Evolutionary conservation across 2,329 filamentous ascomycete genomes (phyloP).

Genomic region (Aspergillus pseudoterreus): DNA sequence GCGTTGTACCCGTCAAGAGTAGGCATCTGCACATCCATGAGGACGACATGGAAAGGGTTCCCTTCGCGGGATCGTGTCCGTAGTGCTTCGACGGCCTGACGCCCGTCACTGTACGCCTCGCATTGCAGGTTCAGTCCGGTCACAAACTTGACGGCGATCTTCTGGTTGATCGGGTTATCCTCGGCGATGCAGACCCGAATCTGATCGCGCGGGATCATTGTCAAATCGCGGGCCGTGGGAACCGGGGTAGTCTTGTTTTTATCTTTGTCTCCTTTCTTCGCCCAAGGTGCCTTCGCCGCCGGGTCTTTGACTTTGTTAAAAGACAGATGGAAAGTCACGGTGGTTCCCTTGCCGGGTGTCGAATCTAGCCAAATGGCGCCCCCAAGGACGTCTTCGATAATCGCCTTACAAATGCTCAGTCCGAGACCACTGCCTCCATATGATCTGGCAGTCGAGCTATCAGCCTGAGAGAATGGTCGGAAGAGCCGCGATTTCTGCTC

Average conservation of each 20-base stretch:
- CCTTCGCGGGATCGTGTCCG: slow-evolving; percentile 67
- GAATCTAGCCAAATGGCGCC: slow-evolving; percentile 81
- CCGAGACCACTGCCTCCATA: slow-evolving; percentile 91
- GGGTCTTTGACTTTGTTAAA: slow-evolving; percentile 73
- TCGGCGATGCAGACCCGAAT: slow-evolving; percentile 90
- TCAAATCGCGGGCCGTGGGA: slow-evolving; percentile 61
- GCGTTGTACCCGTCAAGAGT: slow-evolving; percentile 90
- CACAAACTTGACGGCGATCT: slow-evolving; percentile 88
- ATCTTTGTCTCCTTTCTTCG: slow-evolving; percentile 44
- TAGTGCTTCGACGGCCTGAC: slow-evolving; percentile 83
- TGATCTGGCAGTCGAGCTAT: slow-evolving; percentile 82
- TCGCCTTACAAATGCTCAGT: slow-evolving; percentile 88
- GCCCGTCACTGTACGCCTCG: slow-evolving; percentile 84
- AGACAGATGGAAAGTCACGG: slow-evolving; percentile 73
- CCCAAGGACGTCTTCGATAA: slow-evolving; percentile 89
- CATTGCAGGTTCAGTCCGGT: slow-evolving; percentile 81
- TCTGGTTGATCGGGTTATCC: slow-evolving; percentile 92
- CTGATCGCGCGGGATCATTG: slow-evolving; percentile 69
- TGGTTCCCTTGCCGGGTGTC: slow-evolving; percentile 58
- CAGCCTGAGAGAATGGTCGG: slow-evolving; percentile 88
- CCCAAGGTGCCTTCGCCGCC: slow-evolving; percentile 56
- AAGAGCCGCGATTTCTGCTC: slow-evolving; percentile 78
- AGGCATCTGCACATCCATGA: slow-evolving; percentile 98
- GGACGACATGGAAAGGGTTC: slow-evolving; percentile 78
- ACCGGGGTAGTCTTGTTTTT: slow-evolving; percentile 40